phyloP scores from a whole-genome alignment of 2,329 filamentous ascomycete species.

The Cladophialophora yegresii region DNA sequence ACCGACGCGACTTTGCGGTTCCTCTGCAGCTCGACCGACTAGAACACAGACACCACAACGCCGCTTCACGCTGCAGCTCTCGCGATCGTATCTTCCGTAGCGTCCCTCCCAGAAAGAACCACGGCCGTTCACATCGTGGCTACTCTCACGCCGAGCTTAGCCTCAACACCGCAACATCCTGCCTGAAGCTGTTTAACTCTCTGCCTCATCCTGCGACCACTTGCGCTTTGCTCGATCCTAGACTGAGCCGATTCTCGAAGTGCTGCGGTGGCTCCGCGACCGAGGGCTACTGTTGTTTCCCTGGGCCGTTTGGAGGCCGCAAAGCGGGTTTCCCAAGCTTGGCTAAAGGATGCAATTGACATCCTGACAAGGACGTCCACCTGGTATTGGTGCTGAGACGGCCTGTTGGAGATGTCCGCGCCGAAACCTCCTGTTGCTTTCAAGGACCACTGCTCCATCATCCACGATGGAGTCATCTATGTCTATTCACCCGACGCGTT shows the following conservation, averaged over 20 bases:
- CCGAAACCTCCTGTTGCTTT: slow-evolving; percentile 70
- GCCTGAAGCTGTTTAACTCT: background rate
- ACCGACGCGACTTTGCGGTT: background rate
- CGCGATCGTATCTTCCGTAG: background rate
- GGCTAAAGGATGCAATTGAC: slow-evolving; percentile 22
- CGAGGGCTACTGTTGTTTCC: background rate
- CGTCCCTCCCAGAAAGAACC: background rate
- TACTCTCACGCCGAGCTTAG: background rate
- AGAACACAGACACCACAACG: background rate
- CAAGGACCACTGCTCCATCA: slow-evolving; percentile 76
- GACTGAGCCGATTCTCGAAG: background rate
- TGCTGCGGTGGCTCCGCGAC: background rate
- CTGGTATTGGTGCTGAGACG: slow-evolving; percentile 11
- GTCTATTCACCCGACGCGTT: slow-evolving; percentile 76
- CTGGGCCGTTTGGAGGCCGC: background rate
- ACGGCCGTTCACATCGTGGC: background rate
- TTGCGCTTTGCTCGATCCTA: background rate
- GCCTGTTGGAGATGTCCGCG: slow-evolving; percentile 61
- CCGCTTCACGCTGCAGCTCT: too few relatives aligned
- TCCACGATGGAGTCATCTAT: slow-evolving; percentile 81
- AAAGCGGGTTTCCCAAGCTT: background rate
- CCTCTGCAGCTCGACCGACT: background rate
- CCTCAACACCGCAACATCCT: background rate
- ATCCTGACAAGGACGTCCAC: slow-evolving; percentile 17
- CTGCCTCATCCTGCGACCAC: background rate